Conservation (phyloP, 2,329 filamentous ascomycete species). For the Penicillium olsonii region DNA sequence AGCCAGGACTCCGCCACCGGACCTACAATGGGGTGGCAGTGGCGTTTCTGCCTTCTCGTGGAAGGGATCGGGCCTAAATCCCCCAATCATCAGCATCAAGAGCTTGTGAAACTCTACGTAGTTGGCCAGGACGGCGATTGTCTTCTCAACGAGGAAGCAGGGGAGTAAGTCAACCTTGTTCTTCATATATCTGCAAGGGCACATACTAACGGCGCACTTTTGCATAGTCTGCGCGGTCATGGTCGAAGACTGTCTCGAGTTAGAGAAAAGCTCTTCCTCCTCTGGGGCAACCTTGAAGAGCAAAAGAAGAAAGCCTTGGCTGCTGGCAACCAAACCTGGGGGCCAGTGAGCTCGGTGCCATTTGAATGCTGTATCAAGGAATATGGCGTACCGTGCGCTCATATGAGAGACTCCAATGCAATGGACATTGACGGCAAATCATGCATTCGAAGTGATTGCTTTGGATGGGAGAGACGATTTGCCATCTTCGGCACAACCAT, state of each 20-base stretch:
- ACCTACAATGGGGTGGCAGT: constrained; percentile 65
- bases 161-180: constrained; percentile 49
- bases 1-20: not conserved
- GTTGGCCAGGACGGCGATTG: constrained; percentile 59
- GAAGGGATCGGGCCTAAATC: constrained; percentile 62
- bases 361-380: constrained; percentile 72
- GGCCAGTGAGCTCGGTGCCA: constrained; percentile 51
- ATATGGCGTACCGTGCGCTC: constrained; percentile 59
- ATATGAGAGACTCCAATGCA: constrained; percentile 37
- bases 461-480: constrained; percentile 64
- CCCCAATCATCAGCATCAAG: constrained; percentile 38
- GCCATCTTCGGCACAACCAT: constrained; percentile 67
- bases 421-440: constrained; percentile 38
- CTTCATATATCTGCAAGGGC: not conserved
- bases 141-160: constrained; percentile 58
- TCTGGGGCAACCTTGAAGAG: constrained; percentile 89
- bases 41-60: constrained; percentile 78
- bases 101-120: constrained; percentile 68
- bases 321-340: constrained; percentile 18
- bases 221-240: constrained; percentile 58
- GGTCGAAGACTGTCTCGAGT: constrained; percentile 53
- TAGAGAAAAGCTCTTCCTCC: constrained; percentile 69
- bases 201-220: constrained; percentile 1
- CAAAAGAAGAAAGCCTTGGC: constrained; percentile 49
- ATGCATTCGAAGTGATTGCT: constrained; percentile 44